These are phyloP conservation scores for Taiozyma sp. DNA, from an alignment of 1,139 yeast genomes.

Conservation along the genomic window DNA sequence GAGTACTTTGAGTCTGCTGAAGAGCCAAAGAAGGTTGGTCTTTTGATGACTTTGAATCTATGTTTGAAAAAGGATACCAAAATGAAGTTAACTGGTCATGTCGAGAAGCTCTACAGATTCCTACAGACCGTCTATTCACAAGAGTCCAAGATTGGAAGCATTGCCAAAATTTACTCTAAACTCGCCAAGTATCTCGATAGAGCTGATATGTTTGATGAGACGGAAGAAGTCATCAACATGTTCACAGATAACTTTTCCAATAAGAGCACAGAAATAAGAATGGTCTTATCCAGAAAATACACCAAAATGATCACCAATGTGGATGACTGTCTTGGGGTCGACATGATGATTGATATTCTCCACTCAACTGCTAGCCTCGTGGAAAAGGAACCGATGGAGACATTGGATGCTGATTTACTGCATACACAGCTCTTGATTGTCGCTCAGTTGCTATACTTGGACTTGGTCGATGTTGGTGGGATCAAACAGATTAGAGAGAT, in stretches of 20 bases:
- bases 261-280: conserved; percentile 28
- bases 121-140: conserved; percentile 9
- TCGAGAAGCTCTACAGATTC: conserved; percentile 5
- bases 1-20: conserved; percentile 6
- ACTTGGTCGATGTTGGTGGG: conserved; percentile 17
- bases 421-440: conserved; percentile 29
- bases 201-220: conserved; percentile 25
- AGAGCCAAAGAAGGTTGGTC: conserved; percentile 11
- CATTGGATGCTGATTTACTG: conserved; percentile 26
- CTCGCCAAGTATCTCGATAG: conserved; percentile 11
- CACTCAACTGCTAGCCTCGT: conserved; percentile 15
- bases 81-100: conserved; percentile 1
- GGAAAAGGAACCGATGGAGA: conserved; percentile 17
- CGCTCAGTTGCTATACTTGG: conserved; percentile 33
- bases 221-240: conserved; percentile 41
- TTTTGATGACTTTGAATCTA: conserved; percentile 16
- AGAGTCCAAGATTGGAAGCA: conserved; percentile 15
- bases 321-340: conserved; percentile 23
- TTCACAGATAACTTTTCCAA: conserved; percentile 33
- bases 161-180: conserved; percentile 26
- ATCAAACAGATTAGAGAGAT: conserved; percentile 28
- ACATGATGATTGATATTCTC: conserved; percentile 22
- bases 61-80: conserved; percentile 19
- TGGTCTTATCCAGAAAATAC: conserved; percentile 28
- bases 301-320: conserved; percentile 24